Evolutionary conservation across 1,284 basidiomycete species (phyloP).

Genomic region (Cutaneotrichosporon dermatis): DNA sequence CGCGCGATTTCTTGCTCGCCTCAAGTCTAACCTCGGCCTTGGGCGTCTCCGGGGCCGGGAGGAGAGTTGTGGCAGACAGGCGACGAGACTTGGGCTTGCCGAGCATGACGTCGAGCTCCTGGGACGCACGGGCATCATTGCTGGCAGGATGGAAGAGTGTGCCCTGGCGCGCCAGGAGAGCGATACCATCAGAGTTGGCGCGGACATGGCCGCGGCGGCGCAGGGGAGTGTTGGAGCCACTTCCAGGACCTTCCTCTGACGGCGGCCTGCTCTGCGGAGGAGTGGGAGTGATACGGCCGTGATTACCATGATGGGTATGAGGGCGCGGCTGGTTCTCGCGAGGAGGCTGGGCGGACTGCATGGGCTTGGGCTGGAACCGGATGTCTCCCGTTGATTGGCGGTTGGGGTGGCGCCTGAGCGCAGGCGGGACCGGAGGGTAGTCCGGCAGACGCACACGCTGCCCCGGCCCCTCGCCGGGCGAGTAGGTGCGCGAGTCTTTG

Average conservation of each 20-base stretch:
- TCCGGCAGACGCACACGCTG: neutral
- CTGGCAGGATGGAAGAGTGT: constrained; percentile 45
- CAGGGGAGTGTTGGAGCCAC: neutral
- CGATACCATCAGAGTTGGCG: constrained; percentile 40
- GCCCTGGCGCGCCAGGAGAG: constrained; percentile 42
- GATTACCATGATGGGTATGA: neutral
- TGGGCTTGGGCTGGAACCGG: neutral
- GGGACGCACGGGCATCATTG: constrained; percentile 35
- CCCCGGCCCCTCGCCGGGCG: constrained; percentile 5
- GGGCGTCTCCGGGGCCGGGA: constrained; percentile 34
- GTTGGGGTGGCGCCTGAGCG: neutral
- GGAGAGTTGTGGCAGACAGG: constrained; percentile 33
- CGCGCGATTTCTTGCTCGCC: constrained; percentile 63
- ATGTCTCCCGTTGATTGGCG: neutral
- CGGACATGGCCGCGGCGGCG: constrained; percentile 21
- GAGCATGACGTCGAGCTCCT: constrained; percentile 45
- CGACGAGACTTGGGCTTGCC: constrained; percentile 35
- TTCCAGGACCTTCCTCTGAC: neutral
- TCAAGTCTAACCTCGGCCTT: constrained; percentile 41
- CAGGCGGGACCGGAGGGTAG: neutral
- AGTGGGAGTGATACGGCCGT: constrained; percentile 4
- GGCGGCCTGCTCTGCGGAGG: neutral
- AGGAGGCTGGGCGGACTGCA: neutral
- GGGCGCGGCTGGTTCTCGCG: neutral
- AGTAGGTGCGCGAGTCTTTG: constrained; percentile 4